These are phyloP conservation scores for Sugiyamaella castrensis DNA, from an alignment of 1,139 yeast species.

Conservation along the genomic window DNA sequence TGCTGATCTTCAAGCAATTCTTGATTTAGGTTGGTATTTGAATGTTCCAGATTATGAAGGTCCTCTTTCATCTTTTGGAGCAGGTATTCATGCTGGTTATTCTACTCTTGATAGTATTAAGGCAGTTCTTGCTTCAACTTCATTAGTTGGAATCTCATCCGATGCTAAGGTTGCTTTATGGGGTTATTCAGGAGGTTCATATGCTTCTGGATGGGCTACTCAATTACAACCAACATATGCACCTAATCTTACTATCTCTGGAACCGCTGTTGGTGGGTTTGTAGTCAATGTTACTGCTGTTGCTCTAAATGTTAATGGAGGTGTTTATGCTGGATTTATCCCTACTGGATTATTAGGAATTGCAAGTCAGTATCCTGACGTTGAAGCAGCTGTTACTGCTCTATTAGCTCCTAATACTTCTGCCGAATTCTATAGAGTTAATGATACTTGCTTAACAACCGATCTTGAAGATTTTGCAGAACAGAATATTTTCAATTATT, in stretches of 20 bases:
- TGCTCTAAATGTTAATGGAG: slow-evolving; percentile 21
- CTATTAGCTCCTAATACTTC: slow-evolving; percentile 16
- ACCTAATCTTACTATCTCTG: slow-evolving; percentile 28
- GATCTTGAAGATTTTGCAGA: slow-evolving; percentile 22
- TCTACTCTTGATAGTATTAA: slow-evolving; percentile 26
- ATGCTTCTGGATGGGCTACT: slow-evolving; percentile 36
- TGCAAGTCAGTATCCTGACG: slow-evolving; percentile 31
- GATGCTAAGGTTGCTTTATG: slow-evolving; percentile 22
- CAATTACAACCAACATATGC: slow-evolving; percentile 32
- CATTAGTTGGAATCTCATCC: slow-evolving; percentile 19
- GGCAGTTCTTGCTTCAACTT: slow-evolving; percentile 22
- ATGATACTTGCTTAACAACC: slow-evolving; percentile 20
- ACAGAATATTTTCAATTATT: slow-evolving; percentile 26
- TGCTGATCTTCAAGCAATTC: slow-evolving; percentile 17
- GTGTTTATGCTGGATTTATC: slow-evolving; percentile 28
- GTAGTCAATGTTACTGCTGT: slow-evolving; percentile 25
- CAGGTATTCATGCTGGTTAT: slow-evolving; percentile 26
- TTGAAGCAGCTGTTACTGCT: slow-evolving; percentile 14
- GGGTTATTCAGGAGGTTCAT: slow-evolving; percentile 37
- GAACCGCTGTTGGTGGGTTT: slow-evolving; percentile 26
- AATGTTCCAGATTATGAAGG: slow-evolving; percentile 27
- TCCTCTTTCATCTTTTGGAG: slow-evolving; percentile 24
- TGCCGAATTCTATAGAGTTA: slow-evolving; percentile 19
- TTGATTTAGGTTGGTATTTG: slow-evolving; percentile 25
- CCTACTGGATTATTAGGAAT: slow-evolving; percentile 33